Conservation (phyloP, 805 yeast species). For the Saccharomyces jurei region DNA sequence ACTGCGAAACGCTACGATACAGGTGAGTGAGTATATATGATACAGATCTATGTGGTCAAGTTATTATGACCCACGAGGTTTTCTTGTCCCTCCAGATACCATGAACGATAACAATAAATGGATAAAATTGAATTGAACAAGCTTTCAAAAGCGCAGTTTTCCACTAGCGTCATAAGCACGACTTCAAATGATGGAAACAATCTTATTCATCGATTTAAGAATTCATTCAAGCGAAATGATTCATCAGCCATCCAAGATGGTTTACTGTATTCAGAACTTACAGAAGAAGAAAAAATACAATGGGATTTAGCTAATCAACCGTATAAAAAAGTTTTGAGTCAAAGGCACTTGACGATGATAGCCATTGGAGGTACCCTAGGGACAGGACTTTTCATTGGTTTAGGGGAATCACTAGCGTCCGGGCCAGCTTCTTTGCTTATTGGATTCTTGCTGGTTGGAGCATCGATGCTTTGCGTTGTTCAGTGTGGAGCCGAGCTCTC, state of each 20-base stretch:
- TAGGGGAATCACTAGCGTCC: slow-evolving; percentile 20
- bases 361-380: slow-evolving; percentile 18
- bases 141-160: neutral
- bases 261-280: slow-evolving; percentile 1
- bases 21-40: neutral
- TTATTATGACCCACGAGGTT: neutral
- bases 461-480: slow-evolving; percentile 49
- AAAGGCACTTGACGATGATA: slow-evolving; percentile 22
- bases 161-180: neutral
- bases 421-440: slow-evolving; percentile 44
- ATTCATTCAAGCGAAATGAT: neutral
- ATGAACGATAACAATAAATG: neutral
- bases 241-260: slow-evolving; percentile 1
- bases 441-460: slow-evolving; percentile 48
- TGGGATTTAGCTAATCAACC: slow-evolving; percentile 13
- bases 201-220: neutral
- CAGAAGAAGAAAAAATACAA: slow-evolving; percentile 8
- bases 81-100: neutral
- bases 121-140: neutral
- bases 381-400: slow-evolving; percentile 17
- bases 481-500: slow-evolving; percentile 42
- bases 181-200: neutral
- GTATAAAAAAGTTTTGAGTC: slow-evolving; percentile 11
- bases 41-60: neutral
- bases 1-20: neutral